phyloP scores from a whole-genome alignment of 768 basidiomycete genomes.

The Trametes punicea region DNA sequence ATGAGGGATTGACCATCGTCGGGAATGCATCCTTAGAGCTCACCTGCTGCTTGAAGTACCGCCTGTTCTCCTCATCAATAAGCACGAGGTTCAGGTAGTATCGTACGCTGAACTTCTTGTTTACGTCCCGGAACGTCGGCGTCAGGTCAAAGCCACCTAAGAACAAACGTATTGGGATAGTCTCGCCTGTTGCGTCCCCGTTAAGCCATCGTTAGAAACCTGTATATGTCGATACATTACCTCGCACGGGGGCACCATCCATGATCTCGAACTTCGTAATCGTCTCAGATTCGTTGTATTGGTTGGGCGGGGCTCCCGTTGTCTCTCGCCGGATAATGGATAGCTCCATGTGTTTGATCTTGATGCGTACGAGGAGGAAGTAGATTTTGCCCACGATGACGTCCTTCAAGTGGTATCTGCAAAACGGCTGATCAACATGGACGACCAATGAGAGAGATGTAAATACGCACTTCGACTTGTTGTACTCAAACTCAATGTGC shows the following conservation, averaged over 20 bases:
- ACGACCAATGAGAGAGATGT: neutral
- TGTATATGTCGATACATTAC: constrained; percentile 42
- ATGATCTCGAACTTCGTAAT: constrained; percentile 99
- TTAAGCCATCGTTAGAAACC: neutral
- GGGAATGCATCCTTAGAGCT: too few relatives aligned
- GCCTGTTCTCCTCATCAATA: constrained; percentile 95
- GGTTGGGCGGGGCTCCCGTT: constrained; percentile 95
- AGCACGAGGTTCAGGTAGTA: constrained; percentile 71
- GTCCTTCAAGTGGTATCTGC: constrained; percentile 96
- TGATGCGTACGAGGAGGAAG: constrained; percentile 97
- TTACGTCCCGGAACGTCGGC: constrained; percentile 97
- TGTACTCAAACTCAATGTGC: constrained; percentile 99
- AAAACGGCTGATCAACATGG: neutral
- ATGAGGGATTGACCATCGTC: too few relatives aligned
- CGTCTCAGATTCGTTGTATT: constrained; percentile 98
- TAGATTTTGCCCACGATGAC: constrained; percentile 99
- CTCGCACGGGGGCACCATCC: constrained; percentile 97
- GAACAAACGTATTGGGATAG: constrained; percentile 96
- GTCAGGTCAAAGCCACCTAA: constrained; percentile 98
- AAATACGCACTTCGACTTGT: constrained; percentile 88
- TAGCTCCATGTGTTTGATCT: constrained; percentile 99
- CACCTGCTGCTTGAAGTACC: constrained; percentile 97
- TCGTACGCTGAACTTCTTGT: constrained; percentile 71
- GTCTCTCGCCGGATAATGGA: constrained; percentile 98
- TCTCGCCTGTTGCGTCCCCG: constrained; percentile 64